Evolutionary conservation across 352 stramenopile species (phyloP).

Genomic region (Blastocystis sp.): DNA sequence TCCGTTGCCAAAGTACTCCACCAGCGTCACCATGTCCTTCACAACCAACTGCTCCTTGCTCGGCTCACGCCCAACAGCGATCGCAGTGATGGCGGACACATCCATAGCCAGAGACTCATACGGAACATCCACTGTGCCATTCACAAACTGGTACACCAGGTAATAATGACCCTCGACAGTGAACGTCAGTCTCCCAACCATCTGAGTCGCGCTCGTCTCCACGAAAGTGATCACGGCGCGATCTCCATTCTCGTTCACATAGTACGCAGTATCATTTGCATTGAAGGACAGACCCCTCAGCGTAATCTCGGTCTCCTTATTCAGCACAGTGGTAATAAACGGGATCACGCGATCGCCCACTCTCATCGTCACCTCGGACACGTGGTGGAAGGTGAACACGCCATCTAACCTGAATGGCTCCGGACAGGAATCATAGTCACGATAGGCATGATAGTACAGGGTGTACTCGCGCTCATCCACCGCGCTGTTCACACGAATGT

Average conservation of each 20-base stretch:
- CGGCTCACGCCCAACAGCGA: not conserved
- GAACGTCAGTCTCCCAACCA: not conserved
- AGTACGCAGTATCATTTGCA: not conserved
- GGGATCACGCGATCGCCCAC: not conserved
- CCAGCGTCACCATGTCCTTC: conserved; percentile 16
- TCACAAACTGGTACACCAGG: conserved; percentile 1
- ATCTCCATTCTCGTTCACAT: not conserved
- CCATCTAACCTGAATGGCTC: not conserved
- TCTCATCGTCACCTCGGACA: not conserved
- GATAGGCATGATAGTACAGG: not conserved
- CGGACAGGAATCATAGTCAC: not conserved
- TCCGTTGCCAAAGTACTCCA: conserved; percentile 10
- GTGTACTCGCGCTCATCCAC: conserved; percentile 21
- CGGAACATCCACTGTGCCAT: not conserved
- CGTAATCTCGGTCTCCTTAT: not conserved
- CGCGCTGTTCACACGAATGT: not conserved
- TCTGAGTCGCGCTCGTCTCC: not conserved
- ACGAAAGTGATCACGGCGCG: not conserved
- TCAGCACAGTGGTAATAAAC: conserved; percentile 13
- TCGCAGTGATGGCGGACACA: not conserved
- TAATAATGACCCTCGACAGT: not conserved
- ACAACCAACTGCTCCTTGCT: not conserved
- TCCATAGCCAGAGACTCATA: not conserved
- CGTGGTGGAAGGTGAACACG: conserved; percentile 4
- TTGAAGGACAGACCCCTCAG: not conserved